Conservation (phyloP, 2,329 filamentous ascomycete genomes). For the Trematosphaeria pertusa region DNA sequence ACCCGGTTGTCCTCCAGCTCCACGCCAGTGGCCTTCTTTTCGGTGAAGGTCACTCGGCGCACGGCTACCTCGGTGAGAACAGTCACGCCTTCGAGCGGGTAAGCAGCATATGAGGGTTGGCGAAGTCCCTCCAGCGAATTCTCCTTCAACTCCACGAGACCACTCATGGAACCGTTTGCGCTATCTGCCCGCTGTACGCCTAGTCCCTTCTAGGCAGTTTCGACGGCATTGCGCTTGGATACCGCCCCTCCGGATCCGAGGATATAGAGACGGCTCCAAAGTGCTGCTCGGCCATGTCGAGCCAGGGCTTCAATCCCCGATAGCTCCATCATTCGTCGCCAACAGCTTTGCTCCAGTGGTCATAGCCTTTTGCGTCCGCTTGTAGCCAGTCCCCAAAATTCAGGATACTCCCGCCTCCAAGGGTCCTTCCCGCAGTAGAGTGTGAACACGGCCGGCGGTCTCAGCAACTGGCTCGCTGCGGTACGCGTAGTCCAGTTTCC, state of each 20-base stretch:
- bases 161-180: conserved; percentile 2
- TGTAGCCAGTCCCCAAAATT: conserved; percentile 54
- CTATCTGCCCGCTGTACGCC: conserved; percentile 35
- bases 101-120: conserved; percentile 12
- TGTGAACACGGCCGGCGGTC: conserved; percentile 30
- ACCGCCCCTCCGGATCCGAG: conserved; percentile 33
- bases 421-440: conserved; percentile 46
- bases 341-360: conserved; percentile 49
- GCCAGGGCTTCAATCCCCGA: conserved; percentile 52
- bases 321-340: conserved; percentile 54
- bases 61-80: conserved; percentile 7
- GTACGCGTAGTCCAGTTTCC: conserved; percentile 48
- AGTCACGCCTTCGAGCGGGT: conserved; percentile 9
- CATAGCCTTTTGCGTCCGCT: conserved; percentile 50
- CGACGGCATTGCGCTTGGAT: conserved; percentile 48
- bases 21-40: conserved; percentile 6
- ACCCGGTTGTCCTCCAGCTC: conserved; percentile 1
- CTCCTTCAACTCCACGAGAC: conserved; percentile 10
- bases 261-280: conserved; percentile 22
- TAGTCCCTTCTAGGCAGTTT: conserved; percentile 48
- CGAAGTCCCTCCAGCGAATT: conserved; percentile 9
- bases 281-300: conserved; percentile 49
- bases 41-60: conserved; percentile 7
- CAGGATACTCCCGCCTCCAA: conserved; percentile 52
- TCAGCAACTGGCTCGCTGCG: conserved; percentile 38